phyloP scores from a whole-genome alignment of 1,284 basidiomycete species.

The Entoloma clypeatum region DNA sequence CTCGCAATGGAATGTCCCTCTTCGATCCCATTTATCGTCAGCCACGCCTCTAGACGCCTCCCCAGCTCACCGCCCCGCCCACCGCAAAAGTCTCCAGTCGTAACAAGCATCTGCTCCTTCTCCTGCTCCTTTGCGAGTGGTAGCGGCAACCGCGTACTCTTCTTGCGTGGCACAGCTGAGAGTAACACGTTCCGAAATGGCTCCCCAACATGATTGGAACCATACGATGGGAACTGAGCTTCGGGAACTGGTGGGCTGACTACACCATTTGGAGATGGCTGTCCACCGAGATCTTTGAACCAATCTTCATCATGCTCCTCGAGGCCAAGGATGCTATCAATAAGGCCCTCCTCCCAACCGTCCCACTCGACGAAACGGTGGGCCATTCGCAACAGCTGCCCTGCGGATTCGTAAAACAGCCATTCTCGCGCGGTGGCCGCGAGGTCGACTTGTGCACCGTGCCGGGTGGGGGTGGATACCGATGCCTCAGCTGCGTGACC shows the following conservation, averaged over 20 bases:
- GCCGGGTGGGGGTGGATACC: constrained; percentile 23
- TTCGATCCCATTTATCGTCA: constrained; percentile 40
- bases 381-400: constrained; percentile 63
- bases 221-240: neutral
- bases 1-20: constrained; percentile 17
- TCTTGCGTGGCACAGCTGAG: constrained; percentile 22
- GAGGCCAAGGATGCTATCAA: constrained; percentile 66
- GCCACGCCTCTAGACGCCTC: constrained; percentile 66
- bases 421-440: constrained; percentile 57
- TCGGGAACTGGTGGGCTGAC: constrained; percentile 17
- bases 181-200: constrained; percentile 15
- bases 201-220: too few species aligned
- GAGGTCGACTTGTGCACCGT: constrained; percentile 26
- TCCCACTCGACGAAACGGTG: constrained; percentile 81
- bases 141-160: constrained; percentile 34
- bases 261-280: constrained; percentile 16
- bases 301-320: constrained; percentile 67
- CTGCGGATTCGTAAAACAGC: constrained; percentile 64
- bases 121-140: constrained; percentile 57
- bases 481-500: constrained; percentile 27
- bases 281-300: constrained; percentile 46
- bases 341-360: constrained; percentile 80
- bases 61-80: constrained; percentile 74
- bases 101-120: constrained; percentile 63
- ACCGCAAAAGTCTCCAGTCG: constrained; percentile 69